phyloP scores from a whole-genome alignment of 2,329 filamentous ascomycete species.

The Diplodia seriata region DNA sequence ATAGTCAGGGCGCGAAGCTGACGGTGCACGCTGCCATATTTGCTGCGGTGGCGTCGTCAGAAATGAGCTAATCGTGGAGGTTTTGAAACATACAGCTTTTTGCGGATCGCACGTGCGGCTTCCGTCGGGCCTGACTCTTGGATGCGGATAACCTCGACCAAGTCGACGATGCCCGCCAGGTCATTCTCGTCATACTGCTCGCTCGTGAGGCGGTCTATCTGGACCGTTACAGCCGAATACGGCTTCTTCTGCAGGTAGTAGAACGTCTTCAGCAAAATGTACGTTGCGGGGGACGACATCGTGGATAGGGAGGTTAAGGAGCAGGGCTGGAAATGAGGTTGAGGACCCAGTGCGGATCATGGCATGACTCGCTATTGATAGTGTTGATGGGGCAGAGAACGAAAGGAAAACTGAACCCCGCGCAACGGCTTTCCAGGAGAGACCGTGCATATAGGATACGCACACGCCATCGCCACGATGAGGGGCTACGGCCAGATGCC shows the following conservation, averaged over 20 bases:
- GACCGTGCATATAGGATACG: neutral
- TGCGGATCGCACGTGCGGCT: constrained; percentile 88
- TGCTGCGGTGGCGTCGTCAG: constrained; percentile 56
- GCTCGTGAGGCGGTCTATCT: constrained; percentile 87
- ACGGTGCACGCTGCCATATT: constrained; percentile 93
- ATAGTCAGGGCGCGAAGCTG: constrained; percentile 88
- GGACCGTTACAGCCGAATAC: constrained; percentile 91
- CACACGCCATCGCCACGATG: neutral
- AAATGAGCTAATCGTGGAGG: neutral
- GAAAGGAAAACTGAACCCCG: constrained; percentile 3
- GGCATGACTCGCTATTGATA: constrained; percentile 31
- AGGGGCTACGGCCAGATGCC: neutral
- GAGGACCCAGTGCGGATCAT: constrained; percentile 27
- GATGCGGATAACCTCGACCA: constrained; percentile 91
- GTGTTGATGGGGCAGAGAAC: constrained; percentile 17
- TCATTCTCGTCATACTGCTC: constrained; percentile 92
- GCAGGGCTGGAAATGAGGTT: constrained; percentile 27
- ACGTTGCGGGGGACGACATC: constrained; percentile 30
- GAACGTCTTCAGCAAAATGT: constrained; percentile 29
- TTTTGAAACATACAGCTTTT: constrained; percentile 74
- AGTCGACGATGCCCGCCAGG: constrained; percentile 86
- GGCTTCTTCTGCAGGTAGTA: constrained; percentile 69
- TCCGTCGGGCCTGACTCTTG: constrained; percentile 87
- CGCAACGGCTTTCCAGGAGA: neutral
- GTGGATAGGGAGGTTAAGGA: constrained; percentile 29